A percentile compares a stretch with the other conserved stretches of the same genome.
phyloP scores from a whole-genome alignment of 2,329 filamentous ascomycete genomes.

The Talaromyces sp. region DNA sequence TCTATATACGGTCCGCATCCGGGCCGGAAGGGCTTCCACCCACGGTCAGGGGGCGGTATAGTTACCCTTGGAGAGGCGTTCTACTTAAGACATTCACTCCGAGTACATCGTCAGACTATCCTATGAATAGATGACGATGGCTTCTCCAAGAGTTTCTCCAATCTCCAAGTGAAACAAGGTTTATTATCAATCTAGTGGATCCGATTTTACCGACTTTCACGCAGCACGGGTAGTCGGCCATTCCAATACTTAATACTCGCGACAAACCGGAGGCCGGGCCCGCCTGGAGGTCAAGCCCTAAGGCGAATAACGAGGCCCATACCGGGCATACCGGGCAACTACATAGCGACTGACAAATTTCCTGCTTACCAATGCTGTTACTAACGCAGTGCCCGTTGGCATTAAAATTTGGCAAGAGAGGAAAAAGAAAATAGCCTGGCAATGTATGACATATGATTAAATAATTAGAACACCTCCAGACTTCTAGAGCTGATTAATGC shows the following conservation, averaged over 20 bases:
- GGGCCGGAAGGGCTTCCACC: too few relatives aligned
- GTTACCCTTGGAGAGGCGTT: neutral
- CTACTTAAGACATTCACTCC: neutral
- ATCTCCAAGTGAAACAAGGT: neutral
- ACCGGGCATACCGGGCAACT: too few relatives aligned
- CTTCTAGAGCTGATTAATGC: conserved; percentile 1
- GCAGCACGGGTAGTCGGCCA: neutral
- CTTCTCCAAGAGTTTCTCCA: neutral
- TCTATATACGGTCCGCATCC: neutral
- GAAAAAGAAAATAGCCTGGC: too few relatives aligned
- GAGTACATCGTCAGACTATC: neutral
- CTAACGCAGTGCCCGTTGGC: neutral
- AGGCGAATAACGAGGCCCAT: too few relatives aligned
- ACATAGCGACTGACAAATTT: too few relatives aligned
- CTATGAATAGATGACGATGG: neutral
- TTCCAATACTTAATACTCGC: neutral
- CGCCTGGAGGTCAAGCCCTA: neutral
- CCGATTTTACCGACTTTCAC: neutral
- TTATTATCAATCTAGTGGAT: neutral
- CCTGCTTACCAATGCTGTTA: neutral
- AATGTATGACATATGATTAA: neutral
- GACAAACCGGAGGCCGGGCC: neutral
- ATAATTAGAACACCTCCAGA: neutral
- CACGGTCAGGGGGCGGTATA: neutral
- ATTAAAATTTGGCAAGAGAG: neutral